A percentile compares a stretch with the other conserved stretches of the same genome.
Conservation (phyloP, 306 rosid genomes). For the Castanea sativa region DNA sequence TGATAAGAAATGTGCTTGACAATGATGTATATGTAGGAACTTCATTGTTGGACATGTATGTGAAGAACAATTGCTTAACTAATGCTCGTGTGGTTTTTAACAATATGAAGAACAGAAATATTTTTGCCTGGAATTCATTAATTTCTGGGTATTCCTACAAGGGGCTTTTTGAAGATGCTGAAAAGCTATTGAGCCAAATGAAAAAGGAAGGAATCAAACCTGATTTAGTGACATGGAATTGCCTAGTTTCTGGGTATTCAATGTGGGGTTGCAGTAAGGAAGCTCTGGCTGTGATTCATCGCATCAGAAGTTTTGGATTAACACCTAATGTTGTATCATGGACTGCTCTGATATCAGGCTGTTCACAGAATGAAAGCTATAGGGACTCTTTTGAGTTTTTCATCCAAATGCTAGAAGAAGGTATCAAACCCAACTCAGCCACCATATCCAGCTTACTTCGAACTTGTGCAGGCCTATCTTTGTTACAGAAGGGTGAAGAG, state of each 20-base stretch:
- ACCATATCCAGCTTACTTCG: conserved; percentile 55
- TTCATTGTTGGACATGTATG: conserved; percentile 65
- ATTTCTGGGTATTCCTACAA: conserved; percentile 64
- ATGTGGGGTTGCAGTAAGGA: conserved; percentile 45
- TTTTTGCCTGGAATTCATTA: conserved; percentile 66
- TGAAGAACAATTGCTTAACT: conserved; percentile 50
- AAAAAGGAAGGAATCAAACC: conserved; percentile 47
- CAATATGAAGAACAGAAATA: conserved; percentile 49
- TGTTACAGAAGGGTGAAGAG: conserved; percentile 62
- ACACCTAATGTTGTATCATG: conserved; percentile 68
- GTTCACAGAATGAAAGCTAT: conserved; percentile 52
- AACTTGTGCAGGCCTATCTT: conserved; percentile 60
- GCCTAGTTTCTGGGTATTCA: conserved; percentile 65
- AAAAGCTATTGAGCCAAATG: conserved; percentile 43
- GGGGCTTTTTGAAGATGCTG: conserved; percentile 50
- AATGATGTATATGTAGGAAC: conserved; percentile 57
- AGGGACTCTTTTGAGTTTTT: conserved; percentile 42
- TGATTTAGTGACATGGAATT: conserved; percentile 70
- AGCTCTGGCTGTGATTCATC: conserved; percentile 43
- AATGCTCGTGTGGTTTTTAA: conserved; percentile 45
- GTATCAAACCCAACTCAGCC: conserved; percentile 48
- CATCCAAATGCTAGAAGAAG: conserved; percentile 58
- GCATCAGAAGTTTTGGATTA: conserved; percentile 50
- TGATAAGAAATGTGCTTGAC: conserved; percentile 48
- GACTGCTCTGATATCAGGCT: conserved; percentile 75